Evolutionary conservation across 148 eudicot species (phyloP), one percentile per base, ranked within the genome.

Genomic region (Beta vulgaris): DNA sequence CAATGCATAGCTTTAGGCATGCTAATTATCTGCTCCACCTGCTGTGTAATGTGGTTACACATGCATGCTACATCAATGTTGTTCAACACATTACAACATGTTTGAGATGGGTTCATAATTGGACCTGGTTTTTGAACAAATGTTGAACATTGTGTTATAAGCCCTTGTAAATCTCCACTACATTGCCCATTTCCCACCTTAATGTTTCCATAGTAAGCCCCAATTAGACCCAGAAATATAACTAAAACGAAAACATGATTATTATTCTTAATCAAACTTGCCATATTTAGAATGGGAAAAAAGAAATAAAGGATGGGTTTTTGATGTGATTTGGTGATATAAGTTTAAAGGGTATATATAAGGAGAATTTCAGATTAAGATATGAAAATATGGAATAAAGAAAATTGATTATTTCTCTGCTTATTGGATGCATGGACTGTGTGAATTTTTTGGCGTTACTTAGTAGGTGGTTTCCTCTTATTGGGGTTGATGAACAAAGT

Each of bases 1-100:
- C 85, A 82, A 64, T 66, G 82, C 31, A 75, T 82, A 2, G 84
- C 86, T 57, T 88, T 88, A 46, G 85, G 85, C 85, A 88, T 84
- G 81, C 87, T 88, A 25, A 88, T 79, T 23, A 88, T 54, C 28
- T 83, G 60, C 64, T 86, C 91, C 19, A 76, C 89, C 2, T 84
- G 79, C 7, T 12, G 26, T 7, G 86, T 77, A 16, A 88, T 71
- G 59, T 88, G 84, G 11, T 54, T 48, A 64, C 91, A 88, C 0
- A 82, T 81, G 53, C 91, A 88, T 0, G 81, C 77, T 1, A 88
- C 67, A 44, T 88, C 91, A 1, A 84, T 69, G 8, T 64, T 74
- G 72, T 77, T 78, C 12, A 88, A 44, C n/a, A 86, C 85, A 9
- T 58, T 43, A 54, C 91, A 88, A 34, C 91, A 88, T 28, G 42